These are phyloP conservation scores for Diutina catenulata DNA, from an alignment of 1,139 yeast genomes.

Conservation along the genomic window DNA sequence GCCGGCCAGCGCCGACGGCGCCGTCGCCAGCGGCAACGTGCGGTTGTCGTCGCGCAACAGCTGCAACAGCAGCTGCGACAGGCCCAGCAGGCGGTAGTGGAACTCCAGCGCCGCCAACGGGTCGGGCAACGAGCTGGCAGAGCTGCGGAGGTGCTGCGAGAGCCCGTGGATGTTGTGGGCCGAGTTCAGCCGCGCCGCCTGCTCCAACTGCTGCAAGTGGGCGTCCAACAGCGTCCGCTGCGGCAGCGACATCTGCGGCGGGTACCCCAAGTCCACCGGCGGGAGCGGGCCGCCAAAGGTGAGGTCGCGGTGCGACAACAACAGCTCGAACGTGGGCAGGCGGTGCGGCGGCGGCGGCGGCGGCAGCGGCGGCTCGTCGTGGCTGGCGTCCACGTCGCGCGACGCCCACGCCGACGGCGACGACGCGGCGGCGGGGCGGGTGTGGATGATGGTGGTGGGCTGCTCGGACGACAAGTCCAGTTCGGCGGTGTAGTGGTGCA, in stretches of 20 bases:
- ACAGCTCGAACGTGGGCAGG: background rate
- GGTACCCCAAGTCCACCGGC: background rate
- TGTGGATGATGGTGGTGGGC: slow-evolving; percentile 4
- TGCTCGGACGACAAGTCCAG: slow-evolving; percentile 2
- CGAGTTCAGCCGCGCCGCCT: slow-evolving; percentile 18
- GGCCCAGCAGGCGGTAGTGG: slow-evolving; percentile 25
- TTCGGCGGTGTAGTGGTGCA: background rate
- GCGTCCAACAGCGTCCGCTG: background rate
- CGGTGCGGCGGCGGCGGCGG: slow-evolving; percentile 5
- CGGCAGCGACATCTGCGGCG: background rate
- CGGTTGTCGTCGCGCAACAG: slow-evolving; percentile 28
- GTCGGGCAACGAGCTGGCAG: slow-evolving; percentile 8
- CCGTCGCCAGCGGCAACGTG: slow-evolving; percentile 16
- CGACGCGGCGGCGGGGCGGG: background rate
- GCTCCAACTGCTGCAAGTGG: slow-evolving; percentile 22
- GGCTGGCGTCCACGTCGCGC: too few relatives aligned
- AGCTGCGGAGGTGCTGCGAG: slow-evolving; percentile 19
- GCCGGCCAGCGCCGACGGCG: slow-evolving; percentile 13
- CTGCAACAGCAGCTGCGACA: slow-evolving; percentile 35
- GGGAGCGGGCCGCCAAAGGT: too few relatives aligned
- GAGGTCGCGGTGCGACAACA: background rate
- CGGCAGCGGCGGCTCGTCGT: background rate
- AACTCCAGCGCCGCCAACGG: slow-evolving; percentile 21
- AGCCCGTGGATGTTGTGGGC: slow-evolving; percentile 25
- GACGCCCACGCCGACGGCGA: background rate